Evolutionary conservation across 1,284 basidiomycete genomes (phyloP), one percentile per base, ranked within the genome.

Genomic region (Austropuccinia psidii): DNA sequence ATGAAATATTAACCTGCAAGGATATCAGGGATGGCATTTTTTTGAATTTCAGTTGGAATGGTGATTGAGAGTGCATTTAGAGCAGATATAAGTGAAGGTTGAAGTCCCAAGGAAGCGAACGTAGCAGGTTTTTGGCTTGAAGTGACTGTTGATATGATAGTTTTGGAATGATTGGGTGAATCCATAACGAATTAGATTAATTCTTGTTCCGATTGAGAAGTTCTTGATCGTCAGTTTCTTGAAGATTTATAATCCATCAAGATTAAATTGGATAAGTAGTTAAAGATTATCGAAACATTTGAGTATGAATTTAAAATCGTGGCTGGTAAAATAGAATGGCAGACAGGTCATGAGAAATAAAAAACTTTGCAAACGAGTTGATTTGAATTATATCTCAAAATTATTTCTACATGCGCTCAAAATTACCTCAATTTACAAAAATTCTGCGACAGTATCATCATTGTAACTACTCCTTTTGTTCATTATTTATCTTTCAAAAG

Each of bases 21-120:
- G 66, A 98, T 86, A 4, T 89, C 88, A 2, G 92, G 92, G 77
- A 98, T 90, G 80, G 94, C 96, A 2, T 90, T 90, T 0, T 85
- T 84, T 80, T 99, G 95, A 62, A 99, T 90, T 75, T 90, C 88
- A 0, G 95, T 98, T 0, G 95, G 95, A 1, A 83, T 82, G 54
- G 85, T 85, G 77, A 98, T 98, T 19, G 91, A 90, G 86, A 98
- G 92, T 33, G 86, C 85, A 24, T 84, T 84, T 54, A 98, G 84
- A 1, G 91, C 87, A 15, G 83, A 80, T 52, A 89, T 86, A 24
- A 98, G 84, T 4, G 86, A 83, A 1, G 85, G 81, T 0, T 90
- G 90, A 67, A 97, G 85, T 4, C 90, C 91, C 62, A 98, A 84
- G 0, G 86, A 77, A 21, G 77, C 73, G 62, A 81, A 81, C 29